Evolutionary conservation across 2,329 filamentous ascomycete genomes (phyloP).

Genomic region (Paraconiothyrium brasiliense): DNA sequence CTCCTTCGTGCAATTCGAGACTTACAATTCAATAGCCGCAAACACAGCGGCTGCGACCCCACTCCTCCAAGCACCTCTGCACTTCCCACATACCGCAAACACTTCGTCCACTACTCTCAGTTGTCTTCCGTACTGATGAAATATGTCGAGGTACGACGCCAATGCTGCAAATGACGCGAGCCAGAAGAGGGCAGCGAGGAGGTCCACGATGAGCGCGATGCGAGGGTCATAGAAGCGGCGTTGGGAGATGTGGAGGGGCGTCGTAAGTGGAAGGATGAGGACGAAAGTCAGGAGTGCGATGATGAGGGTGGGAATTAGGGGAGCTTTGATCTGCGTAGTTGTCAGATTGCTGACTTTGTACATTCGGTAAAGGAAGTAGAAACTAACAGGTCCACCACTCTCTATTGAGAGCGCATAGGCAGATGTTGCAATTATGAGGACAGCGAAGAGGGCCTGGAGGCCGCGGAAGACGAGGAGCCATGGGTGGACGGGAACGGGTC

Average conservation of each 20-base stretch:
- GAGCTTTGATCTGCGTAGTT: conserved; percentile 26
- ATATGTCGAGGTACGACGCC: conserved; percentile 31
- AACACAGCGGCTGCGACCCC: conserved; percentile 29
- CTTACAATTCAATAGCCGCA: conserved; percentile 30
- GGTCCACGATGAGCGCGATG: conserved; percentile 28
- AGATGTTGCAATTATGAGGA: conserved; percentile 37
- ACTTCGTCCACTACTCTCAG: conserved; percentile 2
- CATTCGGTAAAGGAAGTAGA: conserved; percentile 3
- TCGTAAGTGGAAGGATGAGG: conserved; percentile 28
- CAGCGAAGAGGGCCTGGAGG: conserved; percentile 39
- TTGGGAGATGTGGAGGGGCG: conserved; percentile 29
- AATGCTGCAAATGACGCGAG: conserved; percentile 29
- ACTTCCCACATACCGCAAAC: conserved; percentile 20
- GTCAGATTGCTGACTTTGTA: neutral
- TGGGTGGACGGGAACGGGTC: conserved; percentile 23
- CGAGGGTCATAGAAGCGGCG: conserved; percentile 29
- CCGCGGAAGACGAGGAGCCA: conserved; percentile 37
- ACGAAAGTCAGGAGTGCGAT: conserved; percentile 30
- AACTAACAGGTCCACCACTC: conserved; percentile 28
- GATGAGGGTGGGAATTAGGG: conserved; percentile 30
- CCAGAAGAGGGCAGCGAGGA: conserved; percentile 29
- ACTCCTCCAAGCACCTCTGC: conserved; percentile 26
- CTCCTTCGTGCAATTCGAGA: neutral
- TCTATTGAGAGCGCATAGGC: conserved; percentile 33
- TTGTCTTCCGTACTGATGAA: conserved; percentile 18